Percentiles rank a stretch among this genome's conserved stretches.
These are phyloP conservation scores for Apocynum venetum DNA, from an alignment of 257 asterid genomes.

Conservation along the genomic window DNA sequence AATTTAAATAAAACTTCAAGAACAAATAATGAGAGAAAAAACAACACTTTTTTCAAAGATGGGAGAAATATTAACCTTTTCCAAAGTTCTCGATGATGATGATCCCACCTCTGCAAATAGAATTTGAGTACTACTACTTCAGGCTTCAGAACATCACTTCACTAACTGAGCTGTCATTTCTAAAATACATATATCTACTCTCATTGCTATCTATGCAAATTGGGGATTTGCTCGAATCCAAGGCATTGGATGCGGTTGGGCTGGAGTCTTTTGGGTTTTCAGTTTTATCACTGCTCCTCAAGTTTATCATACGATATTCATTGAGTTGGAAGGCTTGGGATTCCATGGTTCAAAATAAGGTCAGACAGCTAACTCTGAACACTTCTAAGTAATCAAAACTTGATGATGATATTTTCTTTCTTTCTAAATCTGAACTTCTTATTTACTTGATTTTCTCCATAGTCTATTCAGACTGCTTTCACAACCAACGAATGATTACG, in stretches of 20 bases:
- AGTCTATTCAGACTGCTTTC: conserved; percentile 56
- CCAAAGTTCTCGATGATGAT: no score
- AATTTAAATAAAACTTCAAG: no score
- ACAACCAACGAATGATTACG: conserved; percentile 78
- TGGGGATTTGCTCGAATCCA: conserved; percentile 73
- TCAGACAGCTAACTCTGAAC: not conserved
- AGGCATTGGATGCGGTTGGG: conserved; percentile 95
- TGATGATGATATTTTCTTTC: not conserved
- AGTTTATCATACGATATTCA: conserved; percentile 55
- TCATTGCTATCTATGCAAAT: conserved; percentile 60
- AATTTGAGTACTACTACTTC: no score
- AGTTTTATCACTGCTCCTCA: conserved; percentile 59
- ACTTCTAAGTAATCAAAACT: no score
- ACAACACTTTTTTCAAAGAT: no score
- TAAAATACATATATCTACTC: conserved; percentile 51
- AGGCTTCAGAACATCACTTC: no score
- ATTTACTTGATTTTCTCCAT: not conserved
- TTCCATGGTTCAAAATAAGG: conserved; percentile 73
- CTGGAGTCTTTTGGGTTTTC: conserved; percentile 69
- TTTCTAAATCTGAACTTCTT: not conserved
- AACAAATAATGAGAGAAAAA: no score
- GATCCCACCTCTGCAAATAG: no score
- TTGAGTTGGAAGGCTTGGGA: conserved; percentile 82
- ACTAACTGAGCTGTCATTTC: not conserved
- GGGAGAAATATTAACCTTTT: no score